Conservation (phyloP, 192 early-diverging fungal species). For the Coemansia sp. region DNA sequence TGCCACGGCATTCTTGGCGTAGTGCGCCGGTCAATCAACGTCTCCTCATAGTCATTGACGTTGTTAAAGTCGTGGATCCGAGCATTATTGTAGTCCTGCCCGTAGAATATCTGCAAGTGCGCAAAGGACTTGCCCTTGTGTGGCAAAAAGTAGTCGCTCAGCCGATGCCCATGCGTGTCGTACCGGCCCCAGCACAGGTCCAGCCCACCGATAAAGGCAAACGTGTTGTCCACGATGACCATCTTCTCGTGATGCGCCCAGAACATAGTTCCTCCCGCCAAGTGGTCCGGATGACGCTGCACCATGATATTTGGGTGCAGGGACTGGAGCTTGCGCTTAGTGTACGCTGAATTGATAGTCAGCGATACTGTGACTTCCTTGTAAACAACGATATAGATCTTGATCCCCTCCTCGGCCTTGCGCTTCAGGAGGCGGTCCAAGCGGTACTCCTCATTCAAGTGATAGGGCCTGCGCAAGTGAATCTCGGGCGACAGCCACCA, state of each 20-base stretch:
- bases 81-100: constrained; percentile 87
- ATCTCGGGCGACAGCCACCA: constrained; percentile 93
- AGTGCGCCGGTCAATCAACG: constrained; percentile 56
- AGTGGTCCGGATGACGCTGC: constrained; percentile 82
- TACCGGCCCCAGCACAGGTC: constrained; percentile 88
- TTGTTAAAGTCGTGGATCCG: constrained; percentile 77
- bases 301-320: constrained; percentile 79
- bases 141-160: constrained; percentile 68
- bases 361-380: constrained; percentile 80
- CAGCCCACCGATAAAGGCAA: constrained; percentile 86
- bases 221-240: constrained; percentile 72
- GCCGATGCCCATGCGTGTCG: constrained; percentile 77
- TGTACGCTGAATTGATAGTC: constrained; percentile 71
- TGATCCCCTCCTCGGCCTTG: constrained; percentile 82
- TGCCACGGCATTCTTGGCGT: constrained; percentile 88
- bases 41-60: constrained; percentile 58
- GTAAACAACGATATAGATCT: constrained; percentile 84
- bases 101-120: constrained; percentile 61
- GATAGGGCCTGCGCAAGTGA: constrained; percentile 77
- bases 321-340: constrained; percentile 69
- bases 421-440: constrained; percentile 77
- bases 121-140: constrained; percentile 47
- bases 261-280: constrained; percentile 70
- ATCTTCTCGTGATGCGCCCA: constrained; percentile 92
- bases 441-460: constrained; percentile 74